Evolutionary conservation across 352 stramenopile species (phyloP).

Genomic region (Globisporangium ultimum): DNA sequence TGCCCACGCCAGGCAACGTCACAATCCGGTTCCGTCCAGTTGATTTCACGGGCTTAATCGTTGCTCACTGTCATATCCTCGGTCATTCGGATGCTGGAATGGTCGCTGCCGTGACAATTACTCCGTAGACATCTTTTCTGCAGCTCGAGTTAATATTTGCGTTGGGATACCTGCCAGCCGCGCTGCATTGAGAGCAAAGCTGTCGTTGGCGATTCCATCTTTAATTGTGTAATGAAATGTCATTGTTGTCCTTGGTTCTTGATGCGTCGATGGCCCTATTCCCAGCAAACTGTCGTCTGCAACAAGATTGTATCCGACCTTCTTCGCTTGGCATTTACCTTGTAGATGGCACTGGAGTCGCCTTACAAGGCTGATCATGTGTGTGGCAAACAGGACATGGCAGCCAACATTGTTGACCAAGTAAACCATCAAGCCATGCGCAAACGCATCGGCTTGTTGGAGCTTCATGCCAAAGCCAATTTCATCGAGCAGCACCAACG

Average conservation of each 20-base stretch:
- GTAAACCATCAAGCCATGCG: constrained; percentile 19
- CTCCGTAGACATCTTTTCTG: constrained; percentile 7
- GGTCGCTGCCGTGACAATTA: constrained; percentile 57
- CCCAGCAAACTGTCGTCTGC: not conserved
- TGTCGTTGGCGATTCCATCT: constrained; percentile 32
- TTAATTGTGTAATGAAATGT: constrained; percentile 11
- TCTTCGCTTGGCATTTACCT: constrained; percentile 8
- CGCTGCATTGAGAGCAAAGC: constrained; percentile 7
- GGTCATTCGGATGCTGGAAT: constrained; percentile 82
- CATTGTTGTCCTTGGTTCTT: not conserved
- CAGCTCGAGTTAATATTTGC: constrained; percentile 2
- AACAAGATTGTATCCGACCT: constrained; percentile 4
- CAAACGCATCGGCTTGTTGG: constrained; percentile 23
- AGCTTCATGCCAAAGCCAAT: constrained; percentile 35
- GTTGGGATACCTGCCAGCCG: constrained; percentile 3
- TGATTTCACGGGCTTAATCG: constrained; percentile 54
- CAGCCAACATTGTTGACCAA: constrained; percentile 26
- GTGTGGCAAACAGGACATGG: constrained; percentile 34
- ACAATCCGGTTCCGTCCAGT: constrained; percentile 75
- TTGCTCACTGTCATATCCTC: constrained; percentile 81
- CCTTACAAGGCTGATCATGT: constrained; percentile 24
- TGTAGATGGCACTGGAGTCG: constrained; percentile 6
- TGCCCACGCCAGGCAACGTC: constrained; percentile 74
- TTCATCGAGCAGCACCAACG: constrained; percentile 45
- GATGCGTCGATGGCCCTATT: not conserved